These are phyloP conservation scores for Ophiostoma sp. DNA, from an alignment of 2,329 filamentous ascomycete species.

Conservation along the genomic window DNA sequence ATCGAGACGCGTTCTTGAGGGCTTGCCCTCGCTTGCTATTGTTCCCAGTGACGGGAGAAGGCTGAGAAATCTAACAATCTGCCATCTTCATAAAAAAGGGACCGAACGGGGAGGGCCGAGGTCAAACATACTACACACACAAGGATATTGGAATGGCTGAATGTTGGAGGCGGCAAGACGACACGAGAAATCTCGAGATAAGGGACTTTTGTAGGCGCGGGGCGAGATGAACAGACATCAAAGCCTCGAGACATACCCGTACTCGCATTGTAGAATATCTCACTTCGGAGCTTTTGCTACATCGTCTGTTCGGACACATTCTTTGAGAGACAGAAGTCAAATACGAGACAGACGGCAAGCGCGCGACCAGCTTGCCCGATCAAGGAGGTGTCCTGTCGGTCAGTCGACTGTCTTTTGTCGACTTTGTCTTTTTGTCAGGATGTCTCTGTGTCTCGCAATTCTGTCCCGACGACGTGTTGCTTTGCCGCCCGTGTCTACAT, in stretches of 20 bases:
- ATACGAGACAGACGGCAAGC: not conserved
- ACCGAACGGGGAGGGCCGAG: not conserved
- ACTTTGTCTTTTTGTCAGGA: not conserved
- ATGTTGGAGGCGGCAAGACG: not conserved
- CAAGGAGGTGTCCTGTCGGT: not conserved
- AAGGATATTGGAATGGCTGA: not conserved
- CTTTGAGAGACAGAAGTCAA: not conserved
- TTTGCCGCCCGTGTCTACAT: constrained; percentile 6
- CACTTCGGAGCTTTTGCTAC: not conserved
- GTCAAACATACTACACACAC: not conserved
- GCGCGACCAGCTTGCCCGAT: constrained; percentile 7
- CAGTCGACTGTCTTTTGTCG: not conserved
- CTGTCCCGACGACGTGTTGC: not conserved
- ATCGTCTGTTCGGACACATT: not conserved
- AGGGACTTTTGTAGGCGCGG: not conserved
- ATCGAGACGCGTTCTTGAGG: not conserved
- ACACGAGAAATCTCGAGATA: not conserved
- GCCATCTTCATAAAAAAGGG: not conserved
- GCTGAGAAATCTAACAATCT: not conserved
- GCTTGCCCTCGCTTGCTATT: not conserved
- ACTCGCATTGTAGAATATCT: not conserved
- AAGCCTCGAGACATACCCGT: not conserved
- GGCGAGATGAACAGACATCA: not conserved
- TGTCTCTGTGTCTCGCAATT: not conserved
- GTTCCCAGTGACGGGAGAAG: not conserved